These are phyloP conservation scores for Mortierella sp. DNA, from an alignment of 371 early-diverging fungal species.

Conservation along the genomic window DNA sequence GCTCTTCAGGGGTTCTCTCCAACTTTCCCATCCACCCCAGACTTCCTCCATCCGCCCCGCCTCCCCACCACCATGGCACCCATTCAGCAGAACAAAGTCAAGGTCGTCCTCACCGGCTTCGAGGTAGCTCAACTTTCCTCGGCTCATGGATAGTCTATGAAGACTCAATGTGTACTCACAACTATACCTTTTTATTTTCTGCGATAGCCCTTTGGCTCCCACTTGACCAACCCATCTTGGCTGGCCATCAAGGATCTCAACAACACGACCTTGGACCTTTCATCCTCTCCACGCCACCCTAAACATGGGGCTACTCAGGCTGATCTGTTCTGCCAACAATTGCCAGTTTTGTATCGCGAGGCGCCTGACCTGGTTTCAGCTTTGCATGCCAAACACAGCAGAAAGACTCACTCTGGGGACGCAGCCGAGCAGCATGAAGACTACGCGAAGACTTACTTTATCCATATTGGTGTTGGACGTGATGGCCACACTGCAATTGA, in stretches of 20 bases:
- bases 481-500: slow-evolving; percentile 42
- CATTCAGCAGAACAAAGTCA: slow-evolving; percentile 39
- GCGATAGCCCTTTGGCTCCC: slow-evolving; percentile 35
- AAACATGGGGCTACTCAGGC: slow-evolving; percentile 32
- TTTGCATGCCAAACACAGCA: slow-evolving; percentile 26
- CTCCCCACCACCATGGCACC: slow-evolving; percentile 45
- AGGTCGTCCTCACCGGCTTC: slow-evolving; percentile 51
- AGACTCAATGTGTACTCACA: too few species aligned
- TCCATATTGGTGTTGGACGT: slow-evolving; percentile 51
- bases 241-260: slow-evolving; percentile 36
- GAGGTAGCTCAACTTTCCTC: slow-evolving; percentile 28
- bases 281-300: slow-evolving; percentile 11
- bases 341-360: slow-evolving; percentile 53
- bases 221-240: slow-evolving; percentile 49
- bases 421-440: slow-evolving; percentile 4
- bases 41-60: background rate
- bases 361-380: slow-evolving; percentile 42
- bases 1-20: background rate
- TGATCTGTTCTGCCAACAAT: slow-evolving; percentile 36
- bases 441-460: slow-evolving; percentile 42
- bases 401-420: background rate
- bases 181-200: background rate
- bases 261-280: slow-evolving; percentile 33
- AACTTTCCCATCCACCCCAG: background rate
- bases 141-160: too few species aligned